Evolutionary conservation across 805 yeast genomes (phyloP).

Genomic region (Kazachstania kunashirensis): DNA sequence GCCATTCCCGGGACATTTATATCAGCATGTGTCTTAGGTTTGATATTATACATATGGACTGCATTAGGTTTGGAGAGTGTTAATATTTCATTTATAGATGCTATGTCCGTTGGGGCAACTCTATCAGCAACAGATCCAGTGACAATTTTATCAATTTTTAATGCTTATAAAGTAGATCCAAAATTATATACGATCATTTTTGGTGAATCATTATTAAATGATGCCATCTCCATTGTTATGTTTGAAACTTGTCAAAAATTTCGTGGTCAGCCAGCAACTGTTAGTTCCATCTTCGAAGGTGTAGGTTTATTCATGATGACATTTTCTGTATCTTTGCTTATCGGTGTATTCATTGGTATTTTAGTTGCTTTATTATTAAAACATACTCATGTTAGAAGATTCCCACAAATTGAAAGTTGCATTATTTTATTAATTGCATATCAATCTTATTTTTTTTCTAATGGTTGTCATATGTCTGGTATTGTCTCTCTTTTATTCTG

Average conservation of each 20-base stretch:
- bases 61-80: conserved; percentile 84
- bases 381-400: conserved; percentile 85
- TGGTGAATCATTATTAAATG: conserved; percentile 91
- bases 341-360: conserved; percentile 82
- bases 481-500: conserved; percentile 90
- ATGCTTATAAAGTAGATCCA: conserved; percentile 96
- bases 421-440: conserved; percentile 83
- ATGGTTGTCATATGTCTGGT: conserved; percentile 99
- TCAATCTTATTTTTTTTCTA: conserved; percentile 93
- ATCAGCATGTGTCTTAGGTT: conserved; percentile 84
- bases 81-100: conserved; percentile 88
- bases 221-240: conserved; percentile 98
- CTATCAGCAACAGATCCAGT: conserved; percentile 98
- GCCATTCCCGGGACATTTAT: conserved; percentile 97
- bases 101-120: conserved; percentile 95
- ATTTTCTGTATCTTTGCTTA: conserved; percentile 79
- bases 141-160: conserved; percentile 89
- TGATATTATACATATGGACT: conserved; percentile 81
- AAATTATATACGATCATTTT: conserved; percentile 92
- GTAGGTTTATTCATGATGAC: conserved; percentile 87
- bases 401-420: conserved; percentile 96
- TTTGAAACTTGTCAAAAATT: conserved; percentile 96
- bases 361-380: conserved; percentile 82
- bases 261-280: conserved; percentile 71
- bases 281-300: conserved; percentile 84